Percentiles rank a stretch among this genome's conserved stretches.
phyloP scores from a whole-genome alignment of 2,329 filamentous ascomycete genomes.

The Akanthomyces dipterigenus region DNA sequence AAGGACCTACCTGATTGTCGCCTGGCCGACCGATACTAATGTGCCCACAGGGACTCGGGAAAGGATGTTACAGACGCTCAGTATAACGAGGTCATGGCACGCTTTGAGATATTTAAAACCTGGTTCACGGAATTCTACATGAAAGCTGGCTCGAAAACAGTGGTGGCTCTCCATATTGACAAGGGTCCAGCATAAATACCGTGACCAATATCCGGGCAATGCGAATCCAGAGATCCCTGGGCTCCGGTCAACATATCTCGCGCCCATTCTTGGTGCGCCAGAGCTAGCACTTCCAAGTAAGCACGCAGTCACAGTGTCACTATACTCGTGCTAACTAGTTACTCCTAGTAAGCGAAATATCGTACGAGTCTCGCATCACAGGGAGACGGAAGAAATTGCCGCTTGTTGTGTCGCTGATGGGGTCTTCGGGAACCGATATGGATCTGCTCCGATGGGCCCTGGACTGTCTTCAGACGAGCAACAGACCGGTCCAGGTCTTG shows the following conservation, averaged over 20 bases:
- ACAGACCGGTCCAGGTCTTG: not conserved
- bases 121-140: not conserved
- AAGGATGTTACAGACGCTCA: not conserved
- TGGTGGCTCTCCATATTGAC: not conserved
- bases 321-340: not conserved
- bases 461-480: not conserved
- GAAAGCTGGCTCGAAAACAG: not conserved
- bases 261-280: not conserved
- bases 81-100: not conserved
- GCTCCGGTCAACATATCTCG: not conserved
- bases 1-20: too few species aligned
- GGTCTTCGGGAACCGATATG: not conserved
- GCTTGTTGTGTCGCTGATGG: not conserved
- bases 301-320: not conserved
- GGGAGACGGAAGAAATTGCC: not conserved
- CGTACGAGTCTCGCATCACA: not conserved
- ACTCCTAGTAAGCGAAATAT: not conserved
- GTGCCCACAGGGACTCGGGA: too few species aligned
- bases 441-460: not conserved
- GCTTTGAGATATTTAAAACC: not conserved
- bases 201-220: not conserved
- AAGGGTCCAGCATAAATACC: not conserved
- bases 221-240: not conserved
- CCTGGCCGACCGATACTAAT: too few species aligned
- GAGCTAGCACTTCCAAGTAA: not conserved